Evolutionary conservation across 2,329 filamentous ascomycete species (phyloP), one percentile per base, ranked within the genome.

Genomic region (Verticillium zaregamsianum): DNA sequence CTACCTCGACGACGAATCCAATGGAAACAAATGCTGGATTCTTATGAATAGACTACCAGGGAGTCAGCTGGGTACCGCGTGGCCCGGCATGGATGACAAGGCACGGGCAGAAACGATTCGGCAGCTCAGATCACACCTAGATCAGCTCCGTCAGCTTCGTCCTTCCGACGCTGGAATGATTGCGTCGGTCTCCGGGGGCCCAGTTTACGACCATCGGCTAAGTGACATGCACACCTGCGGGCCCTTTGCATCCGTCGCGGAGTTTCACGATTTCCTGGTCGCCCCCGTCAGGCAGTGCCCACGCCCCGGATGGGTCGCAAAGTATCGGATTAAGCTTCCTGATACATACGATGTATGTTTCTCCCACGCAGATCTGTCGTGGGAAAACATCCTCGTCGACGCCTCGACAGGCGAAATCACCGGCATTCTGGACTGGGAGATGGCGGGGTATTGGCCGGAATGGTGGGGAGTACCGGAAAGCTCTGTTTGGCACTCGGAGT

Each of bases 381-480:
- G 59, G 39, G 59, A 60, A 49, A 60, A 60, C 23, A 60, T 60
- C 8, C 59, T 60, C 54, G 54, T 60, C 7, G 59, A 60, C 31
- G 12, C 23, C 25, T 23, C 33, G 3, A 57, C 54, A 20, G 59
- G 59, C 3, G 20, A 33, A 8, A 23, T 60, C 52, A 45, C 33
- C 2, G 59, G 59, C 14, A 57, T 60, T 33, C n/a, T 60, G 17
- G 59, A 60, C 59, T 60, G 54, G 59, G 59, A 68, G 45, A 66
- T 67, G 62, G 65, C 64, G 7, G 66, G 66, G 8, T 66, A 65
- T 32, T 68, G 66, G 66, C 66, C 66, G 1, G 66, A 66, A 35
- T 68, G 66, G 65, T 68, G 65, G 65, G 65, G 66, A 32, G n/a
- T 66, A 64, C 49, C 60, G 65, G 59, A 66, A 66, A 52, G 66